Evolutionary conservation across 2,329 filamentous ascomycete genomes (phyloP).

Genomic region (Neofusicoccum cordaticola): DNA sequence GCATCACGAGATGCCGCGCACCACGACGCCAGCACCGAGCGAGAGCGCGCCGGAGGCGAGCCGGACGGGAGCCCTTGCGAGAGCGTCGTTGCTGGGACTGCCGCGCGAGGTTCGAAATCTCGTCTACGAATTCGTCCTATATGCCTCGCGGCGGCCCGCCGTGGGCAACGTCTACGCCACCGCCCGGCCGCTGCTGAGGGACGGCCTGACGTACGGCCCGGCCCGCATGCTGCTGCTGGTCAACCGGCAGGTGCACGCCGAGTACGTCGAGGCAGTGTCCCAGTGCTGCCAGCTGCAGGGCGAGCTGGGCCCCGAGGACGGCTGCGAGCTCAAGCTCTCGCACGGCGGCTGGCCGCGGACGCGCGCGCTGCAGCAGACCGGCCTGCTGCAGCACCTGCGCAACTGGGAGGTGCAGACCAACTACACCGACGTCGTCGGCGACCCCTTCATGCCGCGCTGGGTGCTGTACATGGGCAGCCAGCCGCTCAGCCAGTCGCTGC

Average conservation of each 20-base stretch:
- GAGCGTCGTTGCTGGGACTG: slow-evolving; percentile 8
- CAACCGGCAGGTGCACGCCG: slow-evolving; percentile 10
- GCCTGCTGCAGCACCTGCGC: slow-evolving; percentile 10
- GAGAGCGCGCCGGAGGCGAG: background rate
- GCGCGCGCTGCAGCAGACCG: background rate
- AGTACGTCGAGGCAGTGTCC: slow-evolving; percentile 9
- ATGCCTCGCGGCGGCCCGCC: background rate
- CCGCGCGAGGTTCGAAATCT: slow-evolving; percentile 11
- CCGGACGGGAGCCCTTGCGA: background rate
- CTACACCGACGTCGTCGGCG: slow-evolving; percentile 11
- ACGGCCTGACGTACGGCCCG: slow-evolving; percentile 5
- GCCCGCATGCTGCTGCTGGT: slow-evolving; percentile 9
- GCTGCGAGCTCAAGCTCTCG: slow-evolving; percentile 10
- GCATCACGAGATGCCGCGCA: slow-evolving; percentile 2
- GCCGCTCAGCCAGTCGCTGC: slow-evolving; percentile 7
- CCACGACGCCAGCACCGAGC: background rate
- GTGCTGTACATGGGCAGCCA: slow-evolving; percentile 2
- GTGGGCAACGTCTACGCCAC: slow-evolving; percentile 15
- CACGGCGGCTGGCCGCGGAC: background rate
- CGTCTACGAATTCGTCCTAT: slow-evolving; percentile 15
- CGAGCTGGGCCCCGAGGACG: slow-evolving; percentile 12
- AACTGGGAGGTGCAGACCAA: slow-evolving; percentile 14
- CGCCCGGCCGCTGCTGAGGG: slow-evolving; percentile 4
- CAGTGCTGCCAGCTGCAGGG: slow-evolving; percentile 6
- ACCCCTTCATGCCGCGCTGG: slow-evolving; percentile 12